Percentiles rank a stretch among this genome's conserved stretches.
Evolutionary conservation across 2,329 filamentous ascomycete genomes (phyloP).

Genomic region (Cordyceps cicadae): DNA sequence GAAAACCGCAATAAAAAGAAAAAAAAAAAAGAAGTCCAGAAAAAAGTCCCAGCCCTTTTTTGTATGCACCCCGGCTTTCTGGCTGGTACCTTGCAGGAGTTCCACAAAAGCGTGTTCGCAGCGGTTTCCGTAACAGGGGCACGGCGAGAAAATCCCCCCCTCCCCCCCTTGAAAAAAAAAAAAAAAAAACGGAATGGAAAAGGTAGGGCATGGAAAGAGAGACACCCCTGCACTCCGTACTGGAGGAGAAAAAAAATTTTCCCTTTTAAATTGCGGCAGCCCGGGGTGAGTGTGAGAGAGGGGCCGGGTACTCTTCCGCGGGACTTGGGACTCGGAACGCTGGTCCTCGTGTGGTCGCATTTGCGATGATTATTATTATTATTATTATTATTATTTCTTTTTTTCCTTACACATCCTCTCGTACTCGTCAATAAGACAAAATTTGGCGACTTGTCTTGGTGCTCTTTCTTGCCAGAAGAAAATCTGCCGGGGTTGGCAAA

Average conservation of each 20-base stretch:
- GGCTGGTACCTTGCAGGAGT: conserved; percentile 9
- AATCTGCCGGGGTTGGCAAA: not conserved
- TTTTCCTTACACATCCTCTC: not conserved
- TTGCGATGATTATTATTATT: not conserved
- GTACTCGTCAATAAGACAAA: conserved; percentile 4
- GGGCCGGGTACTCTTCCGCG: conserved; percentile 8
- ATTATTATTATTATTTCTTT: no score
- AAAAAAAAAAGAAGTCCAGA: not conserved
- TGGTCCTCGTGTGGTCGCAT: not conserved
- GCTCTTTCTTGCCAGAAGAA: not conserved
- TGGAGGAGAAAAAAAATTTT: conserved; percentile 10
- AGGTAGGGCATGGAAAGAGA: not conserved
- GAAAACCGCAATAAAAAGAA: no score
- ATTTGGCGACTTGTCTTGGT: not conserved
- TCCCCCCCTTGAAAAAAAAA: not conserved
- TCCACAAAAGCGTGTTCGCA: conserved; percentile 9
- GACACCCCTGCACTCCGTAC: not conserved
- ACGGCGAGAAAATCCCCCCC: not conserved
- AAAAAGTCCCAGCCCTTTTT: not conserved
- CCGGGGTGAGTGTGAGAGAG: conserved; percentile 3
- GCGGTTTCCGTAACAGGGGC: not conserved
- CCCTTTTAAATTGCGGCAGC: conserved; percentile 21
- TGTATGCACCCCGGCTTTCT: conserved; percentile 10
- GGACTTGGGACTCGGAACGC: not conserved
- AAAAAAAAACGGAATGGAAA: not conserved